These are phyloP conservation scores for Serendipita sp. DNA, from an alignment of 768 basidiomycete species.

Conservation along the genomic window DNA sequence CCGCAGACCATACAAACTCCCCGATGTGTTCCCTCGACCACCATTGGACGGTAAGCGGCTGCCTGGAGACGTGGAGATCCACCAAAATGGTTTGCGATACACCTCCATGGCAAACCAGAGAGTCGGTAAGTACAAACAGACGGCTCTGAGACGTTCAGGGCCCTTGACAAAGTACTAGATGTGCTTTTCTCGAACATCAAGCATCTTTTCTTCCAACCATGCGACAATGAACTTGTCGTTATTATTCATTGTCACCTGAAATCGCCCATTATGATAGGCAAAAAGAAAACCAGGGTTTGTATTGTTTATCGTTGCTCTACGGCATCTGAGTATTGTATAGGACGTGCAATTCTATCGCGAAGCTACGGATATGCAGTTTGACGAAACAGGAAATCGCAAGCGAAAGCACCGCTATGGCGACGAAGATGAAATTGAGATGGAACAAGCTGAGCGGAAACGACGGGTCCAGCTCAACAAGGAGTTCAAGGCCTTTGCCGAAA, in stretches of 20 bases:
- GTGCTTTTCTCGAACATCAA: slow-evolving; percentile 94
- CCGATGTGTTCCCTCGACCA: slow-evolving; percentile 86
- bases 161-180: slow-evolving; percentile 35
- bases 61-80: slow-evolving; percentile 96
- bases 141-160: neutral
- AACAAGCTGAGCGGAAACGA: slow-evolving; percentile 89
- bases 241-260: slow-evolving; percentile 88
- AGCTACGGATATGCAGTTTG: slow-evolving; percentile 93
- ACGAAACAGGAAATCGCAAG: slow-evolving; percentile 98
- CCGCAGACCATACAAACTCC: slow-evolving; percentile 67
- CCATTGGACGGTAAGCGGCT: slow-evolving; percentile 88
- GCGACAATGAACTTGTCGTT: slow-evolving; percentile 88
- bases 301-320: neutral
- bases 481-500: slow-evolving; percentile 85
- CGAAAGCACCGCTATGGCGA: slow-evolving; percentile 94
- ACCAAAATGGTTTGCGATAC: slow-evolving; percentile 92
- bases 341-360: slow-evolving; percentile 98
- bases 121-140: slow-evolving; percentile 47
- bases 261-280: slow-evolving; percentile 95
- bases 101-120: slow-evolving; percentile 77
- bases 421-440: slow-evolving; percentile 98
- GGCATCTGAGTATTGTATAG: slow-evolving; percentile 24
- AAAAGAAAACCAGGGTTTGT: slow-evolving; percentile 83
- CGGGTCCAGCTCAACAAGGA: slow-evolving; percentile 83
- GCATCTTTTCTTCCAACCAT: slow-evolving; percentile 98